Percentiles rank a stretch among this genome's conserved stretches.
phyloP scores from a whole-genome alignment of 441 rosid genomes.

The Eruca vesicaria region DNA sequence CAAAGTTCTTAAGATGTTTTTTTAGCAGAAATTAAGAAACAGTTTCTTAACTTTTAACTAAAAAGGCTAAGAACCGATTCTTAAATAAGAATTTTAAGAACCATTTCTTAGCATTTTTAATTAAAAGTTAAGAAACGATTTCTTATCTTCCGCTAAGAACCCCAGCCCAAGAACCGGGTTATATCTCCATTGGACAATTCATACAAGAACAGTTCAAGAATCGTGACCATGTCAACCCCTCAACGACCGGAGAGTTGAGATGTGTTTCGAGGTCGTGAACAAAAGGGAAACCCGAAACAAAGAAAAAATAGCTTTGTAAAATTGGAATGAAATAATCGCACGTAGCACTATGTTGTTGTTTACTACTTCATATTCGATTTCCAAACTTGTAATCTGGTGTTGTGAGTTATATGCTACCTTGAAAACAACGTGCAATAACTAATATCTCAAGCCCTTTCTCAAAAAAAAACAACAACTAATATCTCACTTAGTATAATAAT shows the following conservation, averaged over 20 bases:
- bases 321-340: neutral
- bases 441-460: no score
- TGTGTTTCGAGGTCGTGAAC: conserved; percentile 32
- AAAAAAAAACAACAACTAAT: no score
- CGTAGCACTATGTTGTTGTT: neutral
- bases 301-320: neutral
- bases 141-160: no score
- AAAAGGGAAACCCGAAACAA: neutral
- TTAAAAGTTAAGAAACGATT: no score
- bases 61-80: no score
- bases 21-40: no score
- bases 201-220: conserved; percentile 42
- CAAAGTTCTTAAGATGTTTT: no score
- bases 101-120: no score
- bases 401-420: neutral
- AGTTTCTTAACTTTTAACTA: no score
- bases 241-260: conserved; percentile 53
- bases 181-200: conserved; percentile 45
- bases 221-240: conserved; percentile 58
- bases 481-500: neutral
- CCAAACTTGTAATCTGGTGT: neutral
- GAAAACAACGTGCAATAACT: neutral
- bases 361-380: no score
- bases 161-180: no score
- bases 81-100: no score